Evolutionary conservation across 1,284 basidiomycete genomes (phyloP).

Genomic region (Cryptococcus deneoformans): DNA sequence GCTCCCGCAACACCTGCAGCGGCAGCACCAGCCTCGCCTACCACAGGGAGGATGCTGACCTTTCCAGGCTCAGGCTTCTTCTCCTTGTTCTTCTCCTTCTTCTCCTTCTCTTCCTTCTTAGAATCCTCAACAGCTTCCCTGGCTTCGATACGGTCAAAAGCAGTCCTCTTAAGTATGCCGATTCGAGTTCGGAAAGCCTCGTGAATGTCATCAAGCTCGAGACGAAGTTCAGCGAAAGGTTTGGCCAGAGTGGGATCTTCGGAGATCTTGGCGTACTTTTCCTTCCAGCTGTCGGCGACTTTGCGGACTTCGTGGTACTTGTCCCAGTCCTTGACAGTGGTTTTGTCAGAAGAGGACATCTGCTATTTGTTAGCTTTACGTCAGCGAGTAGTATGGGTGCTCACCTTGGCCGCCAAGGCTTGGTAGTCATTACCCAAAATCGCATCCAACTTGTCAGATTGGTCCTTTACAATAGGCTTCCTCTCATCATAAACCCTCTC

Average conservation of each 20-base stretch:
- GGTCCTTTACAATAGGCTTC: constrained; percentile 20
- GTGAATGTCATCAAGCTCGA: constrained; percentile 38
- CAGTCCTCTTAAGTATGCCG: constrained; percentile 25
- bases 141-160: constrained; percentile 35
- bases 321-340: constrained; percentile 37
- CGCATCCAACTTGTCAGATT: constrained; percentile 24
- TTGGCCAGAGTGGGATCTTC: constrained; percentile 22
- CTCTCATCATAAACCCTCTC: constrained; percentile 17
- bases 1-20: constrained; percentile 13
- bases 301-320: constrained; percentile 34
- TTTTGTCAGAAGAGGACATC: constrained; percentile 25
- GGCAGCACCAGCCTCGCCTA: constrained; percentile 20
- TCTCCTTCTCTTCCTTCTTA: background rate
- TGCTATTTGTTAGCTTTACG: constrained; percentile 3
- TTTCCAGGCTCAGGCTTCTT: constrained; percentile 13
- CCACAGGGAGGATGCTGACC: constrained; percentile 34
- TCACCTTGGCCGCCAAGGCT: constrained; percentile 32
- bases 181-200: constrained; percentile 31
- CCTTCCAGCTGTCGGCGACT: constrained; percentile 27
- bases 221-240: constrained; percentile 22
- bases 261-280: constrained; percentile 26
- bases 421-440: constrained; percentile 30
- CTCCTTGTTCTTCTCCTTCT: background rate
- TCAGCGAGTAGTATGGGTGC: constrained; percentile 1
- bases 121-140: constrained; percentile 23